Evolutionary conservation across 2,329 filamentous ascomycete genomes (phyloP).

Genomic region (Beauveria medogensis): DNA sequence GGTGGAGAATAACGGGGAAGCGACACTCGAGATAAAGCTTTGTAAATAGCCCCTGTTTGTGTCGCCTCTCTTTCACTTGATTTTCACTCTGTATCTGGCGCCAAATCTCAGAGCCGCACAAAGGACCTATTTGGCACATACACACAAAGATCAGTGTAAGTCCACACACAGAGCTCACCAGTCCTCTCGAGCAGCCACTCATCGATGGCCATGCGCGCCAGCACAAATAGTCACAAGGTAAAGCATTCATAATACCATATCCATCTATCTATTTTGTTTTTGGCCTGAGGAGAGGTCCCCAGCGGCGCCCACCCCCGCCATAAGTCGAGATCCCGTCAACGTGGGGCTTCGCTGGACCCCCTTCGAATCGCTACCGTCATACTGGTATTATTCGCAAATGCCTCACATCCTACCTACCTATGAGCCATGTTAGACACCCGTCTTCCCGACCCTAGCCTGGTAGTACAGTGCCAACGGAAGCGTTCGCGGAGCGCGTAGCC

Average conservation of each 20-base stretch:
- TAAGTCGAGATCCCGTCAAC: conserved; percentile 1
- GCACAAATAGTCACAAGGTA: background rate
- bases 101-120: too few relatives aligned
- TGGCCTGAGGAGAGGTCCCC: background rate
- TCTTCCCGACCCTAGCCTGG: background rate
- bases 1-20: background rate
- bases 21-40: background rate
- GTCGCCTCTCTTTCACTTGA: background rate
- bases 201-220: background rate
- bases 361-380: background rate
- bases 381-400: too few relatives aligned
- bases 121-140: too few relatives aligned
- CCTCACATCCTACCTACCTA: background rate
- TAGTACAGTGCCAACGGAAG: background rate
- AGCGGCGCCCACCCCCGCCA: background rate
- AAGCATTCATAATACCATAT: background rate
- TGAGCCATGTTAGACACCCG: background rate
- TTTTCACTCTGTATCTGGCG: too few relatives aligned
- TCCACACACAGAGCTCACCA: background rate
- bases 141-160: background rate
- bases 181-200: background rate
- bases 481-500: background rate
- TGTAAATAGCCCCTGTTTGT: background rate
- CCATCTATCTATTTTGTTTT: background rate
- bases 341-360: conserved; percentile 4